Base-by-base conservation (phyloP, 108 stramenopile species). In the Cylindrotheca fusiformis region DNA sequence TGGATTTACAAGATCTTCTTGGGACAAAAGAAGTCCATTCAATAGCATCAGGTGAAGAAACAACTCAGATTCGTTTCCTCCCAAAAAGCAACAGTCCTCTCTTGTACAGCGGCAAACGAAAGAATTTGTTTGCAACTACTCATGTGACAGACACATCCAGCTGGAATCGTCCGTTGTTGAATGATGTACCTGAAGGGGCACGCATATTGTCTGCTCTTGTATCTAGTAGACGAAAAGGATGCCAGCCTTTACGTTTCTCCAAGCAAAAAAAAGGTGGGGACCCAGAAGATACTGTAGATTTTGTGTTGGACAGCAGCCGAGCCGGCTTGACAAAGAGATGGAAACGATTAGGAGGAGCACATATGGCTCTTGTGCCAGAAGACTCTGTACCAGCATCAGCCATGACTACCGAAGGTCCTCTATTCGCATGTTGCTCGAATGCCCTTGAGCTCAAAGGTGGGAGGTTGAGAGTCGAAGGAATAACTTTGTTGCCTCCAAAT, bases 121-220 rank as follows among this genome's bases (percentile, higher is more conserved):
- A 69, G 19, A 41, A 60, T 26, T 4, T 41, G 1, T 31, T 62
- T 23, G 59, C 65, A 8, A 59, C 65, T n/a, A n/a, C n/a, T n/a
- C n/a, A n/a, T n/a, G n/a, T n/a, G n/a, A n/a, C n/a, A n/a, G n/a
- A n/a, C n/a, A n/a, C n/a, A 1, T 32, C 50, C 19, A 65, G 66
- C 30, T 85, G 74, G 77, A 52, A 52, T 4, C 59, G 55, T 21
- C 83, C 87, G 51, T 69, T 93, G 1, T 60, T 87, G 24, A 23
- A 71, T 17, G 78, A 85, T 60, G 75, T 77, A n/a, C 86, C 88
- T 0, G 91, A 93, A 65, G 87, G 84, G 12, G 88, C 86, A 41
- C 59, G 86, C 52, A 14, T 93, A 18, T 49, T 90, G 60, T 62
- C 70, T 10, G 75, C 84, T n/a, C 48, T 93, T 48, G 88, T 88